Evolutionary conservation across 176 grass and related monocot genomes (phyloP).

Genomic region (Zizania latifolia): DNA sequence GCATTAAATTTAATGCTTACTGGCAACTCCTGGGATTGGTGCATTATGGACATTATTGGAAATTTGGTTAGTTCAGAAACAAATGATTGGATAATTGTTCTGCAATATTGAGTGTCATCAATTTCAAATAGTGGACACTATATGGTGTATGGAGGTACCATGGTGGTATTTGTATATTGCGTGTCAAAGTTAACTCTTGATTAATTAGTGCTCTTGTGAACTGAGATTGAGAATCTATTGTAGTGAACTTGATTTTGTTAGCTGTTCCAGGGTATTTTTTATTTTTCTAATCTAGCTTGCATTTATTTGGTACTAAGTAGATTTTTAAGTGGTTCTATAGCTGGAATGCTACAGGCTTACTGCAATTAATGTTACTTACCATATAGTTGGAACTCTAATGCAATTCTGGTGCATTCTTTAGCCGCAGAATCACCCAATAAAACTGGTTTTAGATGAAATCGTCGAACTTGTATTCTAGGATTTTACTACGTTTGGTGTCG

Average conservation of each 20-base stretch:
- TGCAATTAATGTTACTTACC: slow-evolving; percentile 10
- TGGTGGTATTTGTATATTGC: background rate
- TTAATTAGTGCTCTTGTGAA: background rate
- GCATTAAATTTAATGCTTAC: slow-evolving; percentile 5
- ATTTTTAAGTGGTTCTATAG: background rate
- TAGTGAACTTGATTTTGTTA: background rate
- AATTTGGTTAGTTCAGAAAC: background rate
- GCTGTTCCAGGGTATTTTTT: background rate
- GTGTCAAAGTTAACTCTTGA: background rate
- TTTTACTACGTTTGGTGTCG: background rate
- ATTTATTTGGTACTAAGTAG: background rate
- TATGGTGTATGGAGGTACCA: background rate
- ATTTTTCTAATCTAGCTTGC: background rate
- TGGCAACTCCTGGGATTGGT: background rate
- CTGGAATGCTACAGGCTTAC: background rate
- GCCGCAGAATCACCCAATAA: background rate
- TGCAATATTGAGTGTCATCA: background rate
- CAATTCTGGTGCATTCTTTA: slow-evolving; percentile 5
- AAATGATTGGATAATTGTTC: background rate
- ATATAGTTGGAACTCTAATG: background rate
- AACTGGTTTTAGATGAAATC: background rate
- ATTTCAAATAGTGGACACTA: background rate
- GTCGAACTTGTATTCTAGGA: slow-evolving; percentile 8
- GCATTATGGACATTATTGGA: background rate
- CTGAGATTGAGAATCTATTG: background rate